Evolutionary conservation across 148 eudicot species (phyloP).

Genomic region (Amaranthus hypochondriacus): DNA sequence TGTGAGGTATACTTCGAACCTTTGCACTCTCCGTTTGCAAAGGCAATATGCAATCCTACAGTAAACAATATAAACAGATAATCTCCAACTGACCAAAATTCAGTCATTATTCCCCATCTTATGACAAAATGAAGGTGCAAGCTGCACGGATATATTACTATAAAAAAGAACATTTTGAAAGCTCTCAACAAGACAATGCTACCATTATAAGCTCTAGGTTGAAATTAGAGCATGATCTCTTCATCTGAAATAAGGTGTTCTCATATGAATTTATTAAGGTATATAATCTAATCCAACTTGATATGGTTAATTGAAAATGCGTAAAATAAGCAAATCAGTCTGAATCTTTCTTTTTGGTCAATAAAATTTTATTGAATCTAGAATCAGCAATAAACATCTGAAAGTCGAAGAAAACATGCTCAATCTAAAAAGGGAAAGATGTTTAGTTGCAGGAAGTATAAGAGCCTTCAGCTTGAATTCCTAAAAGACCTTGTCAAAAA

Average conservation of each 20-base stretch:
- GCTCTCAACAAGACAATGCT: not conserved
- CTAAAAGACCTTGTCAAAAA: no score
- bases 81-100: not conserved
- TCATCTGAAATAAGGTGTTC: no score
- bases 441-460: not conserved
- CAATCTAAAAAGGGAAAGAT: not conserved
- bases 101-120: not conserved
- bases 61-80: not conserved
- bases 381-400: no score
- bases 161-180: not conserved
- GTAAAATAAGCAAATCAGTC: no score
- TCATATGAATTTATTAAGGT: no score
- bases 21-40: constrained; percentile 70
- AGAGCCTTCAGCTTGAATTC: not conserved
- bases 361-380: no score
- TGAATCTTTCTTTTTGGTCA: no score
- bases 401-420: no score
- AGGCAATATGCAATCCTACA: constrained; percentile 51
- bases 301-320: no score
- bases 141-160: not conserved
- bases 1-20: constrained; percentile 77
- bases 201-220: not conserved
- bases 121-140: not conserved
- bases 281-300: no score
- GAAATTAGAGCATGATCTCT: not conserved